phyloP scores from a whole-genome alignment of 192 early-diverging fungal species.

The Rhizophagus sp. region DNA sequence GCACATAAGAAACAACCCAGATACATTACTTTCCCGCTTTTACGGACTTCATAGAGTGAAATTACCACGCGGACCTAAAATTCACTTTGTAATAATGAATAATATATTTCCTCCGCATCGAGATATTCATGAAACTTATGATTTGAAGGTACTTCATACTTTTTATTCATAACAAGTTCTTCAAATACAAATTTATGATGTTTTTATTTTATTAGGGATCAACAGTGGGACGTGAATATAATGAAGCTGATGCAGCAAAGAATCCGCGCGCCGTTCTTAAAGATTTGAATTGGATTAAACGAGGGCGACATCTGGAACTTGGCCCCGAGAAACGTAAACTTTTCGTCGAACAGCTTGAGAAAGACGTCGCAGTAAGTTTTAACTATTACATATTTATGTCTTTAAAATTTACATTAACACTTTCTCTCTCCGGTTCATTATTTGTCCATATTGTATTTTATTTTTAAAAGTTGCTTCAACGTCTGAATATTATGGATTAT shows the following conservation, averaged over 20 bases:
- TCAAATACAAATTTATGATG: neutral
- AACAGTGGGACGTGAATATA: slow-evolving; percentile 79
- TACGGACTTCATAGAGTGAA: slow-evolving; percentile 97
- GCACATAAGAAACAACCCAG: slow-evolving; percentile 85
- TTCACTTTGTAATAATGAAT: slow-evolving; percentile 99
- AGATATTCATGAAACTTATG: slow-evolving; percentile 95
- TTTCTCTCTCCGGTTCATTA: neutral
- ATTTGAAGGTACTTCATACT: slow-evolving; percentile 71
- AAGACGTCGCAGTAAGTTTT: slow-evolving; percentile 72
- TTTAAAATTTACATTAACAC: neutral
- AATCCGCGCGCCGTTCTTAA: slow-evolving; percentile 94
- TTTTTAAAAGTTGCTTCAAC: slow-evolving; percentile 51
- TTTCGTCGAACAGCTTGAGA: slow-evolving; percentile 84
- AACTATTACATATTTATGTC: neutral
- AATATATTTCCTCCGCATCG: slow-evolving; percentile 97
- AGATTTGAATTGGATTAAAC: slow-evolving; percentile 93
- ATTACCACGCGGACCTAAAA: slow-evolving; percentile 87
- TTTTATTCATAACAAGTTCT: neutral
- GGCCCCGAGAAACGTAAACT: slow-evolving; percentile 78
- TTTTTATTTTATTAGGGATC: slow-evolving; percentile 59
- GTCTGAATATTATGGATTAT: slow-evolving; percentile 98
- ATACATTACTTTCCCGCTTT: slow-evolving; percentile 92
- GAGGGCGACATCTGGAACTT: slow-evolving; percentile 72
- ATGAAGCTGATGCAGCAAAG: slow-evolving; percentile 63
- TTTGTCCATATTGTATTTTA: slow-evolving; percentile 29